phyloP scores from a whole-genome alignment of 768 basidiomycete genomes.

The Clavulina sp. region DNA sequence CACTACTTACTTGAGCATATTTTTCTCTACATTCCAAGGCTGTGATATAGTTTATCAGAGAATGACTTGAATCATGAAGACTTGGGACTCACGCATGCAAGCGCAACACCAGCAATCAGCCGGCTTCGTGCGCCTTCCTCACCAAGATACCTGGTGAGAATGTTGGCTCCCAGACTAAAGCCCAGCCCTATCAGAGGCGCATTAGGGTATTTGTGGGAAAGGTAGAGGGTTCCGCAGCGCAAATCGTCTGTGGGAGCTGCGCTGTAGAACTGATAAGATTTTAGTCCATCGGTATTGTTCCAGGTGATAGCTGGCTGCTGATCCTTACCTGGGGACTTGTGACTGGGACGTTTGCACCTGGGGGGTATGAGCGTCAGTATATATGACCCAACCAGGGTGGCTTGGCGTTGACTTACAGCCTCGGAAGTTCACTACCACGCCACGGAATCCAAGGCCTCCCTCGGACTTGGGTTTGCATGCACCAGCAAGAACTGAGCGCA shows the following conservation, averaged over 20 bases:
- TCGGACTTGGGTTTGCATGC: slow-evolving; percentile 50
- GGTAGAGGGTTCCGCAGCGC: slow-evolving; percentile 59
- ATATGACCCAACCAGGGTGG: neutral
- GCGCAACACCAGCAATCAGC: slow-evolving; percentile 44
- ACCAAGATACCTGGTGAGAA: slow-evolving; percentile 75
- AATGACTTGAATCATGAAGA: neutral
- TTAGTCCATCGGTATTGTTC: neutral
- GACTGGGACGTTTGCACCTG: slow-evolving; percentile 60
- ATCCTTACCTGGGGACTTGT: slow-evolving; percentile 41
- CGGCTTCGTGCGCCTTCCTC: slow-evolving; percentile 56
- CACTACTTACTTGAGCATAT: neutral
- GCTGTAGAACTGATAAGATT: slow-evolving; percentile 26
- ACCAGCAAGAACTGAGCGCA: slow-evolving; percentile 60
- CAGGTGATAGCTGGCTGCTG: neutral
- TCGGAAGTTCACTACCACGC: slow-evolving; percentile 74
- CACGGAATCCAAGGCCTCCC: slow-evolving; percentile 84
- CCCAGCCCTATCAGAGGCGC: slow-evolving; percentile 77
- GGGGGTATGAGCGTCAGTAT: neutral
- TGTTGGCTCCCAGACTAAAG: slow-evolving; percentile 87
- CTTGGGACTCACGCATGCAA: slow-evolving; percentile 48
- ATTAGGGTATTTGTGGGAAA: slow-evolving; percentile 51
- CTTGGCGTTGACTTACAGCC: slow-evolving; percentile 42
- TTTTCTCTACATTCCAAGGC: slow-evolving; percentile 1
- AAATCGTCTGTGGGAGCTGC: slow-evolving; percentile 85
- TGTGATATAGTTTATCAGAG: neutral